These are phyloP conservation scores for Brassica incana DNA, from an alignment of 345 rosid genomes.

Conservation along the genomic window DNA sequence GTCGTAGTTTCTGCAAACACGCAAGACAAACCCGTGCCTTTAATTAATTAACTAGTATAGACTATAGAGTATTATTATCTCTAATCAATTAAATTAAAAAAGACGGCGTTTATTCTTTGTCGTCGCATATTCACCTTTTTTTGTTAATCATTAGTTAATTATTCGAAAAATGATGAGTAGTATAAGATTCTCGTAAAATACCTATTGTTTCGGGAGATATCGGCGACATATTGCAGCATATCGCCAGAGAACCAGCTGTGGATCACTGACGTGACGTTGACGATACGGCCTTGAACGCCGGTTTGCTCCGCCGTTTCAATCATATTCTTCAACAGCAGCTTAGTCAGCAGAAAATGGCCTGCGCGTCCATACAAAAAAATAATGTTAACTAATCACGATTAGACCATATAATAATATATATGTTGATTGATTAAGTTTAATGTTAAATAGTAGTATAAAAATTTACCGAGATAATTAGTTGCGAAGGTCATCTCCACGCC, in stretches of 20 bases:
- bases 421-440: background rate
- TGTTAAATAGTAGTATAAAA: background rate
- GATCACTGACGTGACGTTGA: slow-evolving; percentile 78
- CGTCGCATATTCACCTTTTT: slow-evolving; percentile 28
- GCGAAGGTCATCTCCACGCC: slow-evolving; percentile 98
- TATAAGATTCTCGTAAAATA: slow-evolving; percentile 4
- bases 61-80: slow-evolving; percentile 1
- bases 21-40: background rate
- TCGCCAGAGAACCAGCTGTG: slow-evolving; percentile 90
- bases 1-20: slow-evolving; percentile 57
- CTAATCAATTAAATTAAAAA: background rate
- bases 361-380: background rate
- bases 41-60: background rate
- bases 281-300: slow-evolving; percentile 75
- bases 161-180: background rate
- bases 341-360: slow-evolving; percentile 81
- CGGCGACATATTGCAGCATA: slow-evolving; percentile 59
- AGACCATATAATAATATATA: background rate
- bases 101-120: slow-evolving; percentile 42
- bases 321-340: slow-evolving; percentile 64
- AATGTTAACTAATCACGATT: background rate
- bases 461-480: slow-evolving; percentile 67
- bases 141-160: background rate
- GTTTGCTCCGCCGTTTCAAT: slow-evolving; percentile 61
- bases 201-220: slow-evolving; percentile 70